A percentile compares a stretch with the other conserved stretches of the same genome.
phyloP scores from a whole-genome alignment of 768 basidiomycete species.

The Serpula lacrymans region DNA sequence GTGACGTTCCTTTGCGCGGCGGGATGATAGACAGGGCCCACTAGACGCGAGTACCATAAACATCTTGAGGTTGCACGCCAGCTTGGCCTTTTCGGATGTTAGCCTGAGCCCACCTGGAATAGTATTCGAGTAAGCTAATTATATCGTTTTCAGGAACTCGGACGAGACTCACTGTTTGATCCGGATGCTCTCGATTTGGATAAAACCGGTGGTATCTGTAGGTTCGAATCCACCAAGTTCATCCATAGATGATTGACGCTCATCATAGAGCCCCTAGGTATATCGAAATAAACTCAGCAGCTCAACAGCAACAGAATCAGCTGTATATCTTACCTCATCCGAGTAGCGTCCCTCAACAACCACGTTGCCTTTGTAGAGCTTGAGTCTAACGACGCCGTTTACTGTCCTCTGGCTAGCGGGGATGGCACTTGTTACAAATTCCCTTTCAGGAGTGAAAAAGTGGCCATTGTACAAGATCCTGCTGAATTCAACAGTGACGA shows the following conservation, averaged over 20 bases:
- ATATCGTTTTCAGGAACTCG: too few relatives aligned
- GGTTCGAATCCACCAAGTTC: constrained; percentile 98
- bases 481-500: constrained; percentile 86
- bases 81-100: constrained; percentile 83
- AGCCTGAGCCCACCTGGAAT: constrained; percentile 76
- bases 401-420: constrained; percentile 95
- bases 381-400: constrained; percentile 87
- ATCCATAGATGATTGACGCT: constrained; percentile 95
- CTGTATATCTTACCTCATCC: constrained; percentile 56
- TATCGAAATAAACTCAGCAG: not conserved
- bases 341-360: constrained; percentile 90
- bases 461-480: constrained; percentile 97
- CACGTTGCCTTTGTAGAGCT: constrained; percentile 95
- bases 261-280: constrained; percentile 86
- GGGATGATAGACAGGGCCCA: too few relatives aligned
- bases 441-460: constrained; percentile 99
- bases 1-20: too few relatives aligned
- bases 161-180: constrained; percentile 88
- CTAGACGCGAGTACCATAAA: constrained; percentile 65
- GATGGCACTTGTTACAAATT: constrained; percentile 88
- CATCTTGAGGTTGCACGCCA: constrained; percentile 74
- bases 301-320: not conserved
- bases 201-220: constrained; percentile 93
- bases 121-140: too few relatives aligned
- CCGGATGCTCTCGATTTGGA: constrained; percentile 95